Conservation (phyloP, 2,329 filamentous ascomycete genomes). For the Orbilia ellipsospora region DNA sequence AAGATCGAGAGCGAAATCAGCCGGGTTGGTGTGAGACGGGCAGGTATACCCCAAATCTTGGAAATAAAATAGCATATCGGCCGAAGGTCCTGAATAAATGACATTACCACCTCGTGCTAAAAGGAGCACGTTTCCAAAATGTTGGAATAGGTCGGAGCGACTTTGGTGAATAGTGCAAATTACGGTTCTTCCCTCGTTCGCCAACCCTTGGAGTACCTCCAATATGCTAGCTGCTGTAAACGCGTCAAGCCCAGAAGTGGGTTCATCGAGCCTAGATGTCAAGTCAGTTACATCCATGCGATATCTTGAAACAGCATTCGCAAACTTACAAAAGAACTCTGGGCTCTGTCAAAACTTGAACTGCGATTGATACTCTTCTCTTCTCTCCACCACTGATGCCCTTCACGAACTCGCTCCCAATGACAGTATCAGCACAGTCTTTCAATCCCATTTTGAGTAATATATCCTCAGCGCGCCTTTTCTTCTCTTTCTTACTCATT, state of each 20-base stretch:
- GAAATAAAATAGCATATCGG: constrained; percentile 75
- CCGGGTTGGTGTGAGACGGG: constrained; percentile 77
- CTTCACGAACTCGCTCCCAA: constrained; percentile 78
- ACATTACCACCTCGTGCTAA: constrained; percentile 76
- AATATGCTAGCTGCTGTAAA: constrained; percentile 82
- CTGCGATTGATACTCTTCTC: constrained; percentile 78
- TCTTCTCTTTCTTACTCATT: constrained; percentile 76
- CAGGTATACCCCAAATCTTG: constrained; percentile 71
- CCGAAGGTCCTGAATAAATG: constrained; percentile 74
- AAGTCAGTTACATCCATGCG: not conserved
- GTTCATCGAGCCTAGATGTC: constrained; percentile 72
- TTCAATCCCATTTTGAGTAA: constrained; percentile 80
- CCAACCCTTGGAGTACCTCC: constrained; percentile 76
- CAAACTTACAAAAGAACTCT: constrained; percentile 69
- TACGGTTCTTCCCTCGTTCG: constrained; percentile 77
- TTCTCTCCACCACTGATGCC: constrained; percentile 85
- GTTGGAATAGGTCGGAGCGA: constrained; percentile 76
- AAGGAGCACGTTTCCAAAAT: constrained; percentile 77
- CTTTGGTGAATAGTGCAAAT: constrained; percentile 83
- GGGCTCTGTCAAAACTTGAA: constrained; percentile 80
- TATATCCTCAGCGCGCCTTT: constrained; percentile 75
- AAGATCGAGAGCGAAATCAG: constrained; percentile 80
- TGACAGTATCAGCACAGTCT: constrained; percentile 79
- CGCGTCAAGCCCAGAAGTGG: constrained; percentile 79
- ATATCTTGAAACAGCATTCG: not conserved